A percentile compares a stretch with the other conserved stretches of the same genome.
These are phyloP conservation scores for Corynespora cassiicola DNA, from an alignment of 2,329 filamentous ascomycete species.

Conservation along the genomic window DNA sequence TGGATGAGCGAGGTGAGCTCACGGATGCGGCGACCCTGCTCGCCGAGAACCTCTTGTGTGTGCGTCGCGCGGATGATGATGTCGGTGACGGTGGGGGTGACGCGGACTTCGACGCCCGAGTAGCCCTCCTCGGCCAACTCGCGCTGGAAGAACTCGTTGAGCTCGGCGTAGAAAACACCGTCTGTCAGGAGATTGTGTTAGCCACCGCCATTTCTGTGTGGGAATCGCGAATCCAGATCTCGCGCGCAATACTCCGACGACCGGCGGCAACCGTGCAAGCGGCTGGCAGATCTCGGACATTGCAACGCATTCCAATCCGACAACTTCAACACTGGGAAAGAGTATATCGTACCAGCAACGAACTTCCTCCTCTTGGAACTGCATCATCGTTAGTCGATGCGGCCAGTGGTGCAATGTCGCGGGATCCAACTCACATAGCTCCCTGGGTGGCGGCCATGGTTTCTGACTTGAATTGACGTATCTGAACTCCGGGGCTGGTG, in stretches of 20 bases:
- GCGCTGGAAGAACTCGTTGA: conserved; percentile 99
- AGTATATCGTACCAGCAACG: conserved; percentile 54
- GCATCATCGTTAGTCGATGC: conserved; percentile 35
- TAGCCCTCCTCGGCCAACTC: conserved; percentile 99
- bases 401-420: conserved; percentile 1
- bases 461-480: conserved; percentile 39
- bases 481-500: conserved; percentile 42
- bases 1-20: conserved; percentile 99
- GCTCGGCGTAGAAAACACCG: conserved; percentile 99
- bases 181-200: conserved; percentile 58
- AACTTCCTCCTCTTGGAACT: conserved; percentile 87
- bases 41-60: conserved; percentile 99
- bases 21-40: conserved; percentile 99
- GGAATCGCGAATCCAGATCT: conserved; percentile 10
- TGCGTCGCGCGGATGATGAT: conserved; percentile 99
- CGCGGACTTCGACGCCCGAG: conserved; percentile 99
- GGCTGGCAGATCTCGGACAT: conserved; percentile 67
- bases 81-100: conserved; percentile 99
- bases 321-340: conserved; percentile 16
- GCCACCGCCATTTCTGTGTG: conserved; percentile 23
- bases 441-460: conserved; percentile 50
- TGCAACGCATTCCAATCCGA: conserved; percentile 48
- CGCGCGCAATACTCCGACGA: conserved; percentile 12
- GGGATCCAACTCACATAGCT: conserved; percentile 45
- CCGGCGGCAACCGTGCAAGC: conserved; percentile 9